Base-by-base conservation (phyloP, 352 stramenopile species). In the Phytopythium delawarense region DNA sequence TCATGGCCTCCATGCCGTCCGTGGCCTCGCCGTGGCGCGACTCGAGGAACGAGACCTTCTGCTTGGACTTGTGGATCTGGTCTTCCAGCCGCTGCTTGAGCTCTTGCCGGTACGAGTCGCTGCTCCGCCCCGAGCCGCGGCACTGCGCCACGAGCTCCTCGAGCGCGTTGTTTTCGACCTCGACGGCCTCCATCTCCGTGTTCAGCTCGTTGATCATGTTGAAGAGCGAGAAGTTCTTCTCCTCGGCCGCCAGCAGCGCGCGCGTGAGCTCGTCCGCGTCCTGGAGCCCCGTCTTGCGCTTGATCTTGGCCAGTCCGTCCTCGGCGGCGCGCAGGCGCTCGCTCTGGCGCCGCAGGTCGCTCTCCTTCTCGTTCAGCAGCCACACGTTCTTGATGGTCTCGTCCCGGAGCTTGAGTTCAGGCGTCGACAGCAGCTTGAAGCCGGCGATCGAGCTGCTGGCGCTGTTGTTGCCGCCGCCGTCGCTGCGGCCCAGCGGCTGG, bases 211-310 rank as follows among this genome's bases (percentile, higher is more conserved):
- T 98, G 70, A 98, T 94, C 67, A 96, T 91, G 60, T 97, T 98
- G 69, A 98, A 98, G 20, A 98, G 79, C 49, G 84, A 96, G 62
- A 98, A 98, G 71, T 98, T 98, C 69, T 98, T 97, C 63, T 98
- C 91, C 50, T 98, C 92, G 3, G 89, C 89, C 45, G 87, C 73
- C 46, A 97, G 51, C 45, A 98, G 84, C 30, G 82, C 89, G 40
- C 84, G 77, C 20, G 94, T 85, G 40, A 98, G 72, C 53, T 94
- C 87, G 9, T 92, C 72, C 28, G 94, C 77, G 69, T 96, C 85
- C 20, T 55, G 76, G 40, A 98, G 75, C 3, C 88, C 85, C 7
- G 92, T 98, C 45, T 92, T 91, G 61, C 93, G 88, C 65, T 89
- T 89, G 65, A 98, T 97, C 62, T 90, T 92, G 39, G 74, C 76